Conservation (phyloP, 257 asterid genomes). For the Petrea volubilis region DNA sequence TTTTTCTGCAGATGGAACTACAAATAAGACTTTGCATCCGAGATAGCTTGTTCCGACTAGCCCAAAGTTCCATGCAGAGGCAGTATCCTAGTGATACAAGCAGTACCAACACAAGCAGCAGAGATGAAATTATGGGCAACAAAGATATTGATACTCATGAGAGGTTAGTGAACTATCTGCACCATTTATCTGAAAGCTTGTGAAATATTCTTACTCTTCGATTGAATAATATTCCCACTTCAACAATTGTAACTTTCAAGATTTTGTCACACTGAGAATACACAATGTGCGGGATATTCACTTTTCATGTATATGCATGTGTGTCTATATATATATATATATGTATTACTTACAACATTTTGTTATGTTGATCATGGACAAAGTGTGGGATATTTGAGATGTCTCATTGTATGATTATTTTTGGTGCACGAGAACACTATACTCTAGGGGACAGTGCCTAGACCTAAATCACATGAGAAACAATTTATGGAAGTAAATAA, state of each 20-base stretch:
- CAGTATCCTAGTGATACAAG: conserved; percentile 41
- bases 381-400: neutral
- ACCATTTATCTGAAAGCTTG: neutral
- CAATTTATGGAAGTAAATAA: no score
- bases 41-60: conserved; percentile 67
- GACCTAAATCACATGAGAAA: neutral
- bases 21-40: conserved; percentile 54
- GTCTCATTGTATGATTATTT: neutral
- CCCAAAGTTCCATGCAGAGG: conserved; percentile 54
- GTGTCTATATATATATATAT: no score
- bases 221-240: neutral
- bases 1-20: conserved; percentile 51
- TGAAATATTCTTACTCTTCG: neutral
- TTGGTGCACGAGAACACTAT: neutral
- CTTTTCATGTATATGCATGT: no score
- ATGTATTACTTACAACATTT: no score
- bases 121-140: conserved; percentile 28
- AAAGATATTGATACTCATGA: conserved; percentile 32
- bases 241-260: neutral
- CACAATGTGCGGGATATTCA: neutral
- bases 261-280: neutral
- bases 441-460: neutral
- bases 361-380: neutral
- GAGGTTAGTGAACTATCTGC: conserved; percentile 42
- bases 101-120: conserved; percentile 33